phyloP scores from a whole-genome alignment of 257 asterid species.

The Salvia splendens region DNA sequence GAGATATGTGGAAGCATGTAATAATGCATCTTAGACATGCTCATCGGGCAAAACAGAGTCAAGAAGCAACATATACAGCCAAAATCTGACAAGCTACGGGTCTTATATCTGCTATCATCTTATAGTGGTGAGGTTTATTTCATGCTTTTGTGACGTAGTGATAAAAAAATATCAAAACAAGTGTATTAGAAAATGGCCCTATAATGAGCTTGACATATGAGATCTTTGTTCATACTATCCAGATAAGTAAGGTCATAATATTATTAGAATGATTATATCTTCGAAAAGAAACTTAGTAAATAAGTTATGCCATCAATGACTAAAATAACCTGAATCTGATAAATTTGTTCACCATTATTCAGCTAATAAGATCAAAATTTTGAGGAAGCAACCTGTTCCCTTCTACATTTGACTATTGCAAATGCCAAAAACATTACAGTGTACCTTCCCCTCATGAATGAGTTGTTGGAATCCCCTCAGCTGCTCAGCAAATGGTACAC shows the following conservation, averaged over 20 bases:
- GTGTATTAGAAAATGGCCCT: background rate
- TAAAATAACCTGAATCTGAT: background rate
- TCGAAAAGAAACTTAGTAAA: background rate
- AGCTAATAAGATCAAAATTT: background rate
- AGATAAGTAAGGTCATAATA: background rate
- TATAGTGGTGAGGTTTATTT: background rate
- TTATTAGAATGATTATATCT: slow-evolving; percentile 1
- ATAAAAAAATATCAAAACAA: slow-evolving; percentile 2
- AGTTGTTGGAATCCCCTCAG: slow-evolving; percentile 78
- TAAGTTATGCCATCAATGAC: background rate
- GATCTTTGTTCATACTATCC: slow-evolving; percentile 1
- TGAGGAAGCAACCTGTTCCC: background rate
- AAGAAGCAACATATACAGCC: background rate
- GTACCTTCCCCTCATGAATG: slow-evolving; percentile 87
- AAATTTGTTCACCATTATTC: background rate
- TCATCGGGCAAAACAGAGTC: background rate
- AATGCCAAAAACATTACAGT: slow-evolving; percentile 29
- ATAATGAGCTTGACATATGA: background rate
- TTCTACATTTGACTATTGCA: background rate
- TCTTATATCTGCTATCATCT: background rate
- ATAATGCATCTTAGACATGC: slow-evolving; percentile 20
- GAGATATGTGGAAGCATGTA: background rate
- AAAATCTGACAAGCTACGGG: background rate
- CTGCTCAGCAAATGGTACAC: slow-evolving; percentile 78
- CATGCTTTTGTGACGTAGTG: background rate